Conservation (phyloP, 805 yeast species). For the Saturnispora diversa region DNA sequence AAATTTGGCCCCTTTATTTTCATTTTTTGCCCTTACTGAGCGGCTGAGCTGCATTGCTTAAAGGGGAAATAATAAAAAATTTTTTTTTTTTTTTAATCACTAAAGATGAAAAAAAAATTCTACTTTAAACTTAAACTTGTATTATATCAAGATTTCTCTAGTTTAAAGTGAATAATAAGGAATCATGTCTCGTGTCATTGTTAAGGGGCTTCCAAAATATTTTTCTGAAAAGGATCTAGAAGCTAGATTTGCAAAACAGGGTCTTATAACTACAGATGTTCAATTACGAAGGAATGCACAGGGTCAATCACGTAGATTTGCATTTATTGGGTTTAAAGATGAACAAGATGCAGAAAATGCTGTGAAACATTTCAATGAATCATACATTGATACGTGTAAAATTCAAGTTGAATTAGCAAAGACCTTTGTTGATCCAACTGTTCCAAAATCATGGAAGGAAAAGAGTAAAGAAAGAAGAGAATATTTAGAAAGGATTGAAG, state of each 20-base stretch:
- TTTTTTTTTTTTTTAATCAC: too few species aligned
- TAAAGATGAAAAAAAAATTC: too few species aligned
- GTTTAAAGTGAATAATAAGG: too few species aligned
- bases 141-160: too few species aligned
- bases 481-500: slow-evolving; percentile 41
- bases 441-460: slow-evolving; percentile 59
- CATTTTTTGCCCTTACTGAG: too few species aligned
- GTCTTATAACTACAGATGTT: slow-evolving; percentile 64
- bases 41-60: neutral
- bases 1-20: too few species aligned
- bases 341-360: slow-evolving; percentile 70
- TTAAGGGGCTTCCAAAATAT: slow-evolving; percentile 79
- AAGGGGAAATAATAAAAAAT: neutral
- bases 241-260: slow-evolving; percentile 50
- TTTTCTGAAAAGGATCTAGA: slow-evolving; percentile 64
- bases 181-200: slow-evolving; percentile 78
- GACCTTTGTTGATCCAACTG: slow-evolving; percentile 74
- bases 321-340: slow-evolving; percentile 81
- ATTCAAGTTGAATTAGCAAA: slow-evolving; percentile 78
- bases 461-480: slow-evolving; percentile 45
- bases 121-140: too few species aligned
- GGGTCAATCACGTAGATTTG: slow-evolving; percentile 89
- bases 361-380: slow-evolving; percentile 61
- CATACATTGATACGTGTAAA: slow-evolving; percentile 77
- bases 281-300: slow-evolving; percentile 70